Evolutionary conservation across 2,329 filamentous ascomycete species (phyloP).

Genomic region (Zymoseptoria brevis): DNA sequence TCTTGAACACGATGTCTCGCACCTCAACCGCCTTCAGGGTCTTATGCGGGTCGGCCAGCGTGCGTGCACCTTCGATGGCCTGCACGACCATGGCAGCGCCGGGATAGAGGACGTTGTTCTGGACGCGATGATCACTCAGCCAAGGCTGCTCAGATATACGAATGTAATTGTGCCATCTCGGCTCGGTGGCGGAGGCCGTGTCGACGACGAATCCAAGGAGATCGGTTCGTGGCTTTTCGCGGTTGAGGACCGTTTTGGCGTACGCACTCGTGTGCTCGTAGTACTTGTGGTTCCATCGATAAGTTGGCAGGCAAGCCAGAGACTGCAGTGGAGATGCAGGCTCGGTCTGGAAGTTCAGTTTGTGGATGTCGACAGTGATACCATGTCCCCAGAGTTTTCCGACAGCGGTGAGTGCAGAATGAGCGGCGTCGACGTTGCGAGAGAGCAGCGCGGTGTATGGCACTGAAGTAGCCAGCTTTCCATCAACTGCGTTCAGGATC

Average conservation of each 20-base stretch:
- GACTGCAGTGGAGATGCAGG: not conserved
- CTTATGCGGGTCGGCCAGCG: conserved; percentile 2
- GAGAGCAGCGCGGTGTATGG: not conserved
- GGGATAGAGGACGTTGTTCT: conserved; percentile 10
- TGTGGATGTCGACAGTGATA: not conserved
- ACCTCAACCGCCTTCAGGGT: conserved; percentile 36
- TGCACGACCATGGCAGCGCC: conserved; percentile 12
- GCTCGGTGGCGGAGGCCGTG: conserved; percentile 1
- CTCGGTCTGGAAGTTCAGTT: not conserved
- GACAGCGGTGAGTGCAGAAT: not conserved
- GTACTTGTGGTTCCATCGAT: conserved; percentile 9
- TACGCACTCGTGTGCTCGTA: conserved; percentile 8
- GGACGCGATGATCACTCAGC: conserved; percentile 18
- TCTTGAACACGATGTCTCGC: conserved; percentile 30
- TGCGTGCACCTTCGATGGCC: conserved; percentile 14
- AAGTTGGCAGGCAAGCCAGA: conserved; percentile 2
- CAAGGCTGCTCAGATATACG: conserved; percentile 17
- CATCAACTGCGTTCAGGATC: conserved; percentile 1
- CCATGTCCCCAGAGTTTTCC: not conserved
- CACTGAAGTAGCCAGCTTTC: not conserved
- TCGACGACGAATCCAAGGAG: conserved; percentile 22
- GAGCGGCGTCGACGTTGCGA: not conserved
- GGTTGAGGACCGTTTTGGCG: conserved; percentile 4
- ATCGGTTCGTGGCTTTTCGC: conserved; percentile 23
- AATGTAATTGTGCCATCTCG: conserved; percentile 20